Conservation (phyloP, 83 land plant species). For the Picea mariana region DNA sequence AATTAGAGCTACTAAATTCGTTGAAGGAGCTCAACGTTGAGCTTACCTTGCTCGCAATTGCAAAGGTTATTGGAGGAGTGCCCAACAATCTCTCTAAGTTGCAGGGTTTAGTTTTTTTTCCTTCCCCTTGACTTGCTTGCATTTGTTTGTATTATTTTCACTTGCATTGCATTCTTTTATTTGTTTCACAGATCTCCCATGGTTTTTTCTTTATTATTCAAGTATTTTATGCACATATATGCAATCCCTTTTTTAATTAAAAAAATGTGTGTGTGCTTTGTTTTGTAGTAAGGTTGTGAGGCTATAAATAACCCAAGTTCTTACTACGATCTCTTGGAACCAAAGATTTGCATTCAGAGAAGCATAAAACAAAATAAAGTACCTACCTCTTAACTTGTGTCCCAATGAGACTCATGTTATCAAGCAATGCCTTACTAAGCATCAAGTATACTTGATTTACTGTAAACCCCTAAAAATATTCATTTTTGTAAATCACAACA, state of each 20-base stretch:
- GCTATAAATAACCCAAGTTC: slow-evolving; percentile 69
- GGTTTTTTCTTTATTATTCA: no score
- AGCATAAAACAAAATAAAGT: slow-evolving; percentile 73
- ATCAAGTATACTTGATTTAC: slow-evolving; percentile 42
- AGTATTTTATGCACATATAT: no score
- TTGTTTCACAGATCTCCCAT: no score
- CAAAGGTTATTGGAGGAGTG: slow-evolving; percentile 81
- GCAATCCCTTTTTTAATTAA: no score
- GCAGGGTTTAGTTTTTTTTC: slow-evolving; percentile 6
- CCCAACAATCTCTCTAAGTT: slow-evolving; percentile 66
- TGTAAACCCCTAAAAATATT: no score
- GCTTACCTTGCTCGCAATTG: slow-evolving; percentile 64
- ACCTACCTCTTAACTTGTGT: slow-evolving; percentile 70
- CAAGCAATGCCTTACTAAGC: slow-evolving; percentile 69
- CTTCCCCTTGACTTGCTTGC: background rate
- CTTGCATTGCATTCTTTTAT: no score
- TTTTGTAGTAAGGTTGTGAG: slow-evolving; percentile 80
- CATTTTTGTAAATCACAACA: no score
- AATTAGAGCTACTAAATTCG: slow-evolving; percentile 54
- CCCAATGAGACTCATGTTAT: slow-evolving; percentile 87
- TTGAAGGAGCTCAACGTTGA: slow-evolving; percentile 77
- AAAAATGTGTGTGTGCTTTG: background rate
- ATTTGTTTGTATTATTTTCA: background rate
- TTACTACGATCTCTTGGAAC: slow-evolving; percentile 76
- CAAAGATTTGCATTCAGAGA: slow-evolving; percentile 72